Evolutionary conservation across 2,329 filamentous ascomycete genomes (phyloP).

Genomic region (Alternaria atra): DNA sequence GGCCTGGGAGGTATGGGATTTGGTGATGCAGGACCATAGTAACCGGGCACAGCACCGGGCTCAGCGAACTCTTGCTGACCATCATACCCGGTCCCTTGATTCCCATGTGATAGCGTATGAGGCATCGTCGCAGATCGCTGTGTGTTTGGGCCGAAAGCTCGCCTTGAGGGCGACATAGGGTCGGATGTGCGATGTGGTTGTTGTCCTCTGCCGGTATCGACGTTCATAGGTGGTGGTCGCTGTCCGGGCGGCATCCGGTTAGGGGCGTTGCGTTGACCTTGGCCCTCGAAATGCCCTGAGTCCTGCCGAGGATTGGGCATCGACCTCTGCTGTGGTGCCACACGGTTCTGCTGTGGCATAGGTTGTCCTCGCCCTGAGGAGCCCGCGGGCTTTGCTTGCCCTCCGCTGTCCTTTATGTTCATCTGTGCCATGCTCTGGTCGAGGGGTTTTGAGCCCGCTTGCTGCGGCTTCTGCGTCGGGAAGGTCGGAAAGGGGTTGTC

Average conservation of each 20-base stretch:
- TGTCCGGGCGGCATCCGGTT: constrained; percentile 38
- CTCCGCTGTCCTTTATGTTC: constrained; percentile 38
- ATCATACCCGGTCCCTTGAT: constrained; percentile 24
- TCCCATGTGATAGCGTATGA: constrained; percentile 34
- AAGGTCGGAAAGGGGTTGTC: constrained; percentile 62
- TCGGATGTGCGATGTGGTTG: constrained; percentile 28
- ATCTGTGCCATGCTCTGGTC: constrained; percentile 49
- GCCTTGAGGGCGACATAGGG: constrained; percentile 40
- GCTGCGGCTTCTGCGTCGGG: constrained; percentile 42
- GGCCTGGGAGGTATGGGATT: constrained; percentile 48
- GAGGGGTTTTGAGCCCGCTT: constrained; percentile 27
- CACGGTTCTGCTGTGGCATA: constrained; percentile 35
- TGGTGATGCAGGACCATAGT: constrained; percentile 50
- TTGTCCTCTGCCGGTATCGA: constrained; percentile 24
- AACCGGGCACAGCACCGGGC: constrained; percentile 45
- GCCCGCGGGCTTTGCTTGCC: constrained; percentile 27
- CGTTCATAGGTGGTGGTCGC: constrained; percentile 35
- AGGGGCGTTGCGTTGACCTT: constrained; percentile 35
- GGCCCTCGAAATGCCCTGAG: constrained; percentile 47
- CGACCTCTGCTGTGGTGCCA: constrained; percentile 30
- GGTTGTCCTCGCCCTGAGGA: constrained; percentile 33
- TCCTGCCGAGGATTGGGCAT: constrained; percentile 41
- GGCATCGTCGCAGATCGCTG: constrained; percentile 52
- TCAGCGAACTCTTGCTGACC: constrained; percentile 47
- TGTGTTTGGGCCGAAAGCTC: constrained; percentile 39